Percentiles rank a stretch among this genome's conserved stretches.
These are phyloP conservation scores for Balakata baccata DNA, from an alignment of 345 rosid species.

Conservation along the genomic window DNA sequence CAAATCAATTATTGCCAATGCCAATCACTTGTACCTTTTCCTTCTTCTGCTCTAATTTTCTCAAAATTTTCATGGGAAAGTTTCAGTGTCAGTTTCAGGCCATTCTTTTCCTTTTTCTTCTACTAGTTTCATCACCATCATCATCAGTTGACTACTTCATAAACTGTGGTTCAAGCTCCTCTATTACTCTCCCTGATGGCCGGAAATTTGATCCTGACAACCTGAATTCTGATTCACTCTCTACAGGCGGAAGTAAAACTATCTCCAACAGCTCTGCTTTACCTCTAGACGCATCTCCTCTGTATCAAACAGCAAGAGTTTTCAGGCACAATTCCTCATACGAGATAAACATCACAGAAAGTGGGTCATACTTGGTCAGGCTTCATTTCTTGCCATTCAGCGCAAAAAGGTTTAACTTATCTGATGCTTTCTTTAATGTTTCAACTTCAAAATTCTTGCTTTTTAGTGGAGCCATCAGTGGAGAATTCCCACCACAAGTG, in stretches of 20 bases:
- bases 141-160: not conserved
- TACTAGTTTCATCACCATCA: no score
- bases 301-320: slow-evolving; percentile 51
- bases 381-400: slow-evolving; percentile 38
- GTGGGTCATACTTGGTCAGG: slow-evolving; percentile 45
- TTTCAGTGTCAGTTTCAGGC: no score
- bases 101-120: no score
- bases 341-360: slow-evolving; percentile 22
- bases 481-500: slow-evolving; percentile 13
- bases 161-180: slow-evolving; percentile 1
- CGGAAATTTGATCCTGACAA: slow-evolving; percentile 25
- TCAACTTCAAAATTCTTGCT: slow-evolving; percentile 21
- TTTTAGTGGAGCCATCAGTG: slow-evolving; percentile 23
- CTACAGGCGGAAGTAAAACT: slow-evolving; percentile 12
- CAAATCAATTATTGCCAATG: no score
- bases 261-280: not conserved
- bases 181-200: not conserved
- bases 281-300: not conserved
- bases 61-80: no score
- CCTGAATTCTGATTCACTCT: not conserved
- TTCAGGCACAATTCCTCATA: slow-evolving; percentile 35
- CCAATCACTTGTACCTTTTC: no score
- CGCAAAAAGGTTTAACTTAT: slow-evolving; percentile 22
- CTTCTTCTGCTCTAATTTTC: no score
- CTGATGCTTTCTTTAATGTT: slow-evolving; percentile 37